Base-by-base conservation (phyloP, 441 rosid genomes). In the Jatropha multifida region DNA sequence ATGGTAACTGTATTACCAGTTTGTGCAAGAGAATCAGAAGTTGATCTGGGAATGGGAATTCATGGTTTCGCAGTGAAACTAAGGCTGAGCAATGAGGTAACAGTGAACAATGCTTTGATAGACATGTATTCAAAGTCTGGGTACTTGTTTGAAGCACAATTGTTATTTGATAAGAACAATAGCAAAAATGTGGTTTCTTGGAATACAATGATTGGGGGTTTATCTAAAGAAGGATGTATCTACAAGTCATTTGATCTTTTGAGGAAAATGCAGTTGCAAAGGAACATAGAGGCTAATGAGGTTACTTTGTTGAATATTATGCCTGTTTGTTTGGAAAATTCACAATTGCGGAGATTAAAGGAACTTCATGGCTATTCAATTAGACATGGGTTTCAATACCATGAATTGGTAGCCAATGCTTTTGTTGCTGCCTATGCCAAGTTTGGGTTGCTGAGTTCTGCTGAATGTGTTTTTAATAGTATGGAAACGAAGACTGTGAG, bases 51-150 rank as follows among this genome's bases (percentile, higher is more conserved):
- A 58, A 87, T 49, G 78, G 51, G 69, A 65, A 75, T 91, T 79
- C 94, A 91, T 85, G 84, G 88, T 69, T 81, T 79, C 81, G 86
- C 89, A 5, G 80, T 86, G 81, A 90, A 91, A 75, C 41, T 91
- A 71, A 82, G 85, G 27, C 59, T 86, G 81, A 71, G 74, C 46
- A 78, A 81, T 38, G 91, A 87, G 75, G 62, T 88, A 49, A 85
- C 51, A 74, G 88, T 90, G 74, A 85, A 77, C 18, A 91, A 88
- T 84, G 87, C 90, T 70, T 77, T 91, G 82, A 79, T 86, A 61
- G 89, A 86, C 71, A 85, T 91, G 93, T 88, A 86, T 79, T 84
- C 76, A 17, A 91, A 91, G 81, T 88, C 90, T 17, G 90, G 89
- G 23, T 85, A 48, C 83, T 65, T 88, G 70, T 23, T 72, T 26